Conservation (phyloP, 306 rosid species). For the Pterocarpus santalinus region DNA sequence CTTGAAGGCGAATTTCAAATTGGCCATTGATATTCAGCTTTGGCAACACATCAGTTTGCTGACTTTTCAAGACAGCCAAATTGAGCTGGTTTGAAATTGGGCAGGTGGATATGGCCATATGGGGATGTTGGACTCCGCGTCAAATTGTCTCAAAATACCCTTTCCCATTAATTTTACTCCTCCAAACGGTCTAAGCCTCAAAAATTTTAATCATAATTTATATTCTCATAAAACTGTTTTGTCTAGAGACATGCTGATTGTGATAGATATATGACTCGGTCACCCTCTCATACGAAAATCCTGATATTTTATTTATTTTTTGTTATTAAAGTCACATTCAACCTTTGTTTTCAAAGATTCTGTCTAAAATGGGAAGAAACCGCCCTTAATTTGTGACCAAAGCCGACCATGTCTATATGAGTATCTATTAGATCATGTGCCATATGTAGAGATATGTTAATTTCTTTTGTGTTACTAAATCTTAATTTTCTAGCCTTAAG, state of each 20-base stretch:
- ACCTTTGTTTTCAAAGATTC: conserved; percentile 43
- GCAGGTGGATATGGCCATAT: conserved; percentile 8
- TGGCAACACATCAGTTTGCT: conserved; percentile 44
- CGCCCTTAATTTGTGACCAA: conserved; percentile 42
- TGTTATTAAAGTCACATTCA: conserved; percentile 18
- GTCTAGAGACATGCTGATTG: conserved; percentile 34
- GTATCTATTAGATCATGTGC: conserved; percentile 45
- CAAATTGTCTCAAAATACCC: conserved; percentile 9
- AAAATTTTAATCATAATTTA: not conserved
- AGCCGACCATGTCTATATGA: conserved; percentile 29
- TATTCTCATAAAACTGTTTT: not conserved
- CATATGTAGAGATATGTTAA: conserved; percentile 43
- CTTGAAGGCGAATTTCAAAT: conserved; percentile 36
- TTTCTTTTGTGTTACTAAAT: conserved; percentile 18
- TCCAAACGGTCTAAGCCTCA: not conserved
- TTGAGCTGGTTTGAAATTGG: conserved; percentile 42
- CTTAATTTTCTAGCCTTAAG: not conserved
- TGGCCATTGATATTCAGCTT: conserved; percentile 35
- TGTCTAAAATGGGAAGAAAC: conserved; percentile 41
- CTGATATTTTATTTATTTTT: not conserved
- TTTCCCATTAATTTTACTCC: conserved; percentile 13
- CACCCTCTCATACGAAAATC: conserved; percentile 1
- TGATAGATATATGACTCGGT: conserved; percentile 37
- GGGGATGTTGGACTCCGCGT: conserved; percentile 37
- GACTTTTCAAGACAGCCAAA: conserved; percentile 49